Evolutionary conservation across 306 rosid species (phyloP).

Genomic region (Quercus engelmannii): DNA sequence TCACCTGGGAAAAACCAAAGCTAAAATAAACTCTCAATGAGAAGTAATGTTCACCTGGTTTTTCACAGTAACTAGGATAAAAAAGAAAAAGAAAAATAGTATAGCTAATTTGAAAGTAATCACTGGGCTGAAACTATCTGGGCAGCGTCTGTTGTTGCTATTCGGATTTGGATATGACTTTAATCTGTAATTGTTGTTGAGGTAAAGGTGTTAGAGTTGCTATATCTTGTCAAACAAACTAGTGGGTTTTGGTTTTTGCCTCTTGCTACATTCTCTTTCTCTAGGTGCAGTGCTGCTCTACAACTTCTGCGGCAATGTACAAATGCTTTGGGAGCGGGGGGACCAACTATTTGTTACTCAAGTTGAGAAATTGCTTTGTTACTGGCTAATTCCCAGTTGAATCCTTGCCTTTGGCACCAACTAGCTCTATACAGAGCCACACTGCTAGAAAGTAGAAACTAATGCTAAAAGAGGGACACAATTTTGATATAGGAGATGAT

Average conservation of each 20-base stretch:
- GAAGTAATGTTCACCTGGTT: too few species aligned
- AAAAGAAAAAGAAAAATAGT: too few species aligned
- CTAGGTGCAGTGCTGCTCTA: conserved; percentile 66
- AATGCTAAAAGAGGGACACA: conserved; percentile 77
- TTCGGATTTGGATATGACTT: conserved; percentile 66
- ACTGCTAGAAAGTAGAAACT: conserved; percentile 76
- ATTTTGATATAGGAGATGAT: conserved; percentile 68
- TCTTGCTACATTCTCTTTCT: conserved; percentile 71
- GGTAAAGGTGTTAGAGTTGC: conserved; percentile 57
- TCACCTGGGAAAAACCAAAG: too few species aligned
- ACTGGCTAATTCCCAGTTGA: conserved; percentile 74
- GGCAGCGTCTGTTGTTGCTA: conserved; percentile 72
- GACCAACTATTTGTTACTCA: conserved; percentile 79
- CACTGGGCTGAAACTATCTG: conserved; percentile 43
- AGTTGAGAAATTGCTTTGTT: conserved; percentile 75
- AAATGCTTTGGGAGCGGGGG: conserved; percentile 64
- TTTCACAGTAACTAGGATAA: too few species aligned
- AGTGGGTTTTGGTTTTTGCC: conserved; percentile 47
- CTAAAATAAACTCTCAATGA: too few species aligned
- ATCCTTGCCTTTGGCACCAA: conserved; percentile 86
- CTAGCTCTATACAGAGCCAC: conserved; percentile 74
- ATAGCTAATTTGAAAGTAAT: too few species aligned
- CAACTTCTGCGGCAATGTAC: conserved; percentile 78
- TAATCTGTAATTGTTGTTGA: conserved; percentile 37
- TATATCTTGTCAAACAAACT: conserved; percentile 55